Conservation (phyloP, 164 flowering plant species). For the Aristolochia fimbriata region DNA sequence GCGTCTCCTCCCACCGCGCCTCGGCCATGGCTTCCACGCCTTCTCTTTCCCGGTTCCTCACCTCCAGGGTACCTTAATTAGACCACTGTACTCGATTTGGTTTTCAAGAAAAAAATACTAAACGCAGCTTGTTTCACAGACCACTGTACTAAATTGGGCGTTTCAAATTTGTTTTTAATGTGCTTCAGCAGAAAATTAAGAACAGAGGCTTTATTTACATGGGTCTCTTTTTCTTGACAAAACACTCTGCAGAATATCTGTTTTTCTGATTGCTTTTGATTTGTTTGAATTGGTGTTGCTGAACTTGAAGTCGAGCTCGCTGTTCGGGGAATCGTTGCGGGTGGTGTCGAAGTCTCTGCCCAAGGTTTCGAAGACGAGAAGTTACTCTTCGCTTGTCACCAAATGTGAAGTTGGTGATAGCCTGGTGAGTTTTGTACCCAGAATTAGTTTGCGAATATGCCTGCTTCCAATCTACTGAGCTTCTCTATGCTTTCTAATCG, state of each 20-base stretch:
- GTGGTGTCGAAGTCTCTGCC: constrained; percentile 36
- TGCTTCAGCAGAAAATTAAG: too few relatives aligned
- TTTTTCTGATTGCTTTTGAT: too few relatives aligned
- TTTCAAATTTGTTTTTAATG: too few relatives aligned
- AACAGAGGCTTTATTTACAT: too few relatives aligned
- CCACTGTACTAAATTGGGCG: too few relatives aligned
- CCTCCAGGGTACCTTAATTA: constrained; percentile 32
- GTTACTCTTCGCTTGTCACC: constrained; percentile 28
- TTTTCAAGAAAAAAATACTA: too few relatives aligned
- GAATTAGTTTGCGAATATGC: not conserved
- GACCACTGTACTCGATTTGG: too few relatives aligned
- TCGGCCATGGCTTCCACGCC: constrained; percentile 36
- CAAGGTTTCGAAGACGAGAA: constrained; percentile 38
- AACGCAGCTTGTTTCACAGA: too few relatives aligned
- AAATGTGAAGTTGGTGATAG: constrained; percentile 85
- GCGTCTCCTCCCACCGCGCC: constrained; percentile 46
- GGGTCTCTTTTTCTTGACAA: too few relatives aligned
- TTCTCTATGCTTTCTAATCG: too few relatives aligned
- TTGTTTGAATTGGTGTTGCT: constrained; percentile 17
- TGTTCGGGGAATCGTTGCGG: constrained; percentile 67
- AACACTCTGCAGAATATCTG: too few relatives aligned
- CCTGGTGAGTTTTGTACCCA: constrained; percentile 35
- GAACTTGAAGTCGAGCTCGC: constrained; percentile 61
- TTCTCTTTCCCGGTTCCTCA: constrained; percentile 39
- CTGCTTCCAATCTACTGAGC: not conserved